Evolutionary conservation across 2,329 filamentous ascomycete genomes (phyloP), one percentile per base, ranked within the genome.

Genomic region (Ophiostoma fasciatum): DNA sequence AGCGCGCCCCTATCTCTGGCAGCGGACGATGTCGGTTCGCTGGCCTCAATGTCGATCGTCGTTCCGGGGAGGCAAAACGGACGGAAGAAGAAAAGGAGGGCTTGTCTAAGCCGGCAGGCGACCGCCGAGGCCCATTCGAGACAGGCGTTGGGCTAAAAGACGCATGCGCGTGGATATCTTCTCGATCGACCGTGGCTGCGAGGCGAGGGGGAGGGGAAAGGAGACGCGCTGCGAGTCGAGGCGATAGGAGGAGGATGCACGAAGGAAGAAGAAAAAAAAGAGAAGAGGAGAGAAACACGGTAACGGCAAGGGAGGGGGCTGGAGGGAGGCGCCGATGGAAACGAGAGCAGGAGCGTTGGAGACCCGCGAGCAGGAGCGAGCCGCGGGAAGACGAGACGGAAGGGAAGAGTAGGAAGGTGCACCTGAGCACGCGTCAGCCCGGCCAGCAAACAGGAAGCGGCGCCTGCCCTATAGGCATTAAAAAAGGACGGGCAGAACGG

Each of bases 101-200:
- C 27, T 33, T 34, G 28, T 31, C 23, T 31, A 38, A 38, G 37
- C 37, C 37, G 28, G 37, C 28, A 34, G 28, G 18, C 31, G 26
- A 26, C 31, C 22, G 17, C 31, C 18, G 32, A 27, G 14, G 37
- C 37, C 37, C 37, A 38, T 38, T 28, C 32, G 37, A 35, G 32
- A 34, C 27, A 20, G 21, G 28, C 30, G 30, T 25, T 18, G 31
- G 30, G 18, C 35, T 28, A 29, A n/a, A 31, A 5, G 35, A 33
- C 35, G 35, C 35, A 37, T 37, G 31, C 31, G 27, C 33, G 26
- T 30, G 21, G 31, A 26, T 32, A 20, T 29, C 7, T 13, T 17
- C 20, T 32, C 35, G 30, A 27, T 23, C 13, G 23, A 19, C 22
- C 25, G 15, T 21, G 18, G 14, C n/a, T n/a, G n/a, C 12, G 11